Base-by-base conservation (phyloP, 352 stramenopile species). In the Globisporangium solare region DNA sequence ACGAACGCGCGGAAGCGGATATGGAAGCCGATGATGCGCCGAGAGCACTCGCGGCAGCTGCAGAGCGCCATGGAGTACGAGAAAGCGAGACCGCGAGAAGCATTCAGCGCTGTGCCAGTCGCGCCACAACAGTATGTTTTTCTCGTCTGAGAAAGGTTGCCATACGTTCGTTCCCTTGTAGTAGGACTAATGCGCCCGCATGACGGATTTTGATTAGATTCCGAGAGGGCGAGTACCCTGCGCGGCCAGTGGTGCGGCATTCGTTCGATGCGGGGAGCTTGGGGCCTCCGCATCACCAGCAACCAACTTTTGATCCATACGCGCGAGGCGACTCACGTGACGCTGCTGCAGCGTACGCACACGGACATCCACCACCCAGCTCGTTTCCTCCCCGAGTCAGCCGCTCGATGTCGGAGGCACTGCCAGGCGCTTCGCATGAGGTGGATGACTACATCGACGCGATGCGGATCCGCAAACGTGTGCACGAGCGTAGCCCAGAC, bases 21-120 rank as follows among this genome's bases (percentile, higher is more conserved):
- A 51, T 95, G 86, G 86, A 94, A 93, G 51, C 86, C 86, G 47
- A 92, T 94, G 82, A 94, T 92, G 82, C 79, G 80, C 7, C 80
- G 83, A 20, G 79, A 93, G 51, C 81, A 92, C 67, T 90, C 83
- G 46, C 76, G 79, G 0, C 81, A 93, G 61, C 45, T 93, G 35
- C 81, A 92, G 60, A 87, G 61, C 12, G 78, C 74, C 3, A 81
- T 89, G 53, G 80, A 91, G 60, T 86, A 79, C 22, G 81, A 92
- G 35, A 85, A 87, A 47, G 62, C 74, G 54, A 73, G 65, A 18
- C 46, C 60, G 6, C 55, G 50, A 15, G 63, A 77, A 11, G 52
- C 67, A 24, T 89, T 78, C 45, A 54, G 42, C 17, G 40, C 17
- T 15, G 41, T 22, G 12, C 32, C 47, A 21, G 55, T 55, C 27